Evolutionary conservation across 345 rosid species (phyloP).

Genomic region (Arabis hirsuta): DNA sequence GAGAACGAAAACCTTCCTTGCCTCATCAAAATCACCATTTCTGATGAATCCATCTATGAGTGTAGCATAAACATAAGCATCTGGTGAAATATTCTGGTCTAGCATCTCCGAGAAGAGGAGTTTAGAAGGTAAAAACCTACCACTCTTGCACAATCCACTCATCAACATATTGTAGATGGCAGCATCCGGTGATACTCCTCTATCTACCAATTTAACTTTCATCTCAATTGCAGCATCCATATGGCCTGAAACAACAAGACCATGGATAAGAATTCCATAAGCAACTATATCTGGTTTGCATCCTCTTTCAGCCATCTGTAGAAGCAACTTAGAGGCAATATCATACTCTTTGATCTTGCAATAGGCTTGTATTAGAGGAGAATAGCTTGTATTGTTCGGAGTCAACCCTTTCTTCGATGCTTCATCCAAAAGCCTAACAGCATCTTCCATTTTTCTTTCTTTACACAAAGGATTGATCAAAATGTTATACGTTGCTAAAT

Average conservation of each 20-base stretch:
- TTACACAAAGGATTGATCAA: slow-evolving; percentile 64
- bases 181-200: slow-evolving; percentile 75
- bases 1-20: slow-evolving; percentile 58
- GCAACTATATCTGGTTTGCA: slow-evolving; percentile 68
- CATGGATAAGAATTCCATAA: slow-evolving; percentile 80
- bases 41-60: slow-evolving; percentile 78
- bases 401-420: slow-evolving; percentile 57
- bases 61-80: slow-evolving; percentile 70
- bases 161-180: slow-evolving; percentile 81
- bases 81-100: slow-evolving; percentile 63
- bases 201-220: slow-evolving; percentile 59
- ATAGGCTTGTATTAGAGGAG: slow-evolving; percentile 63
- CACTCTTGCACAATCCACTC: slow-evolving; percentile 79
- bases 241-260: slow-evolving; percentile 67
- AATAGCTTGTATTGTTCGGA: slow-evolving; percentile 57
- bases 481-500: slow-evolving; percentile 66
- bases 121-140: slow-evolving; percentile 68
- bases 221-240: slow-evolving; percentile 67
- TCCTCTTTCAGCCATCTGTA: slow-evolving; percentile 77
- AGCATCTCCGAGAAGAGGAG: slow-evolving; percentile 76
- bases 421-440: slow-evolving; percentile 60
- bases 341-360: slow-evolving; percentile 55
- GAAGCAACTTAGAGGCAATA: slow-evolving; percentile 59
- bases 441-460: slow-evolving; percentile 58
- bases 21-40: slow-evolving; percentile 64